Evolutionary conservation across 768 basidiomycete species (phyloP).

Genomic region (Phanerochaete sordida): DNA sequence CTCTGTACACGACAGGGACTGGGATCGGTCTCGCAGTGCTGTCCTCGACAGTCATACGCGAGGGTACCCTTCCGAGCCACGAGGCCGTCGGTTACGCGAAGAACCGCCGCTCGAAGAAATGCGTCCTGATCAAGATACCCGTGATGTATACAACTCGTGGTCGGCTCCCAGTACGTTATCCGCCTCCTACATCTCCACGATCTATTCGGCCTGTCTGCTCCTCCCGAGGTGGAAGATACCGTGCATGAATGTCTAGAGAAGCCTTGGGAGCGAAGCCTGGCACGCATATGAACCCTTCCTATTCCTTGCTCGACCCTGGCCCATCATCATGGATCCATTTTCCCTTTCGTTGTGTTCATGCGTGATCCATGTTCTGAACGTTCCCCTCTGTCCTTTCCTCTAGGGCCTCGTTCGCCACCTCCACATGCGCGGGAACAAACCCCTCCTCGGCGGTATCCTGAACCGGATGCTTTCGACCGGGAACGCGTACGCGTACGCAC

Average conservation of each 20-base stretch:
- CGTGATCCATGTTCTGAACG: constrained; percentile 29
- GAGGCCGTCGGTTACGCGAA: constrained; percentile 14
- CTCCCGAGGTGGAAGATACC: constrained; percentile 30
- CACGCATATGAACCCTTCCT: constrained; percentile 18
- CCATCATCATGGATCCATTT: constrained; percentile 39
- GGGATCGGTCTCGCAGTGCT: background rate
- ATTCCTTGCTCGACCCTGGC: constrained; percentile 36
- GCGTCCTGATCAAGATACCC: constrained; percentile 13
- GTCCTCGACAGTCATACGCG: background rate
- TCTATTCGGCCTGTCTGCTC: constrained; percentile 33
- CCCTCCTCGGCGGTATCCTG: constrained; percentile 11
- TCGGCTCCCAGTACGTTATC: constrained; percentile 60
- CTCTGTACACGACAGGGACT: constrained; percentile 3
- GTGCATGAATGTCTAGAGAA: constrained; percentile 31
- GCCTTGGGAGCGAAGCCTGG: constrained; percentile 43
- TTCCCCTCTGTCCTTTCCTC: constrained; percentile 33
- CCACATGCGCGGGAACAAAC: constrained; percentile 30
- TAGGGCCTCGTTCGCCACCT: constrained; percentile 48
- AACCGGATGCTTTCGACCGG: constrained; percentile 3
- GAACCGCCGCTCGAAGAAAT: constrained; percentile 1
- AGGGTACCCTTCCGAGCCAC: constrained; percentile 3
- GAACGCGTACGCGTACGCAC: constrained; percentile 5
- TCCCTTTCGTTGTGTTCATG: constrained; percentile 28
- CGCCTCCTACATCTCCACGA: constrained; percentile 40
- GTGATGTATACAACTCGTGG: constrained; percentile 19